A percentile compares a stretch with the other conserved stretches of the same genome.
These are phyloP conservation scores for Phytophthora ramorum DNA, from an alignment of 352 stramenopile genomes.

Conservation along the genomic window DNA sequence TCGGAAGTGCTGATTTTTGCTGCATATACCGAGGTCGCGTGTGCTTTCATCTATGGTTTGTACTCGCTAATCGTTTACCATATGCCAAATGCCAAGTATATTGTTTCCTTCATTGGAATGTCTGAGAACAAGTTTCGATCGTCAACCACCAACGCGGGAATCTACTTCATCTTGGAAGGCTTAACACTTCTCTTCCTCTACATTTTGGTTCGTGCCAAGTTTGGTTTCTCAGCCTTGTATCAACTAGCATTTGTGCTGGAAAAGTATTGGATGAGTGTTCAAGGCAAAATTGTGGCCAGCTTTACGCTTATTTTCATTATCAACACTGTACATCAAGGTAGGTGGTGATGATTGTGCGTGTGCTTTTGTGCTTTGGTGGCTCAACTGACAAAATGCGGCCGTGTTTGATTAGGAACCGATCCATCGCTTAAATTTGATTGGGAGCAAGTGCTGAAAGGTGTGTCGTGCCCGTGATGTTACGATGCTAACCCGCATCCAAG, in stretches of 20 bases:
- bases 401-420: too few species aligned
- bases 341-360: background rate
- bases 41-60: constrained; percentile 27
- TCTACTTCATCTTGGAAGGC: too few species aligned
- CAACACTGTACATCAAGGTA: constrained; percentile 23
- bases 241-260: constrained; percentile 44
- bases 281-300: constrained; percentile 33
- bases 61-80: constrained; percentile 32
- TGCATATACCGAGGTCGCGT: constrained; percentile 40
- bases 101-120: constrained; percentile 15
- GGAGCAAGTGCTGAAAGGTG: too few species aligned
- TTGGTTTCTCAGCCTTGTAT: constrained; percentile 29
- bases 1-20: constrained; percentile 33
- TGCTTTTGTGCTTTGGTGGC: too few species aligned
- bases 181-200: too few species aligned
- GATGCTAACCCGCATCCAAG: too few species aligned
- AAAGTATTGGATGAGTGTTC: constrained; percentile 36
- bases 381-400: too few species aligned
- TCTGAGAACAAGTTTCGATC: background rate
- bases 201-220: too few species aligned
- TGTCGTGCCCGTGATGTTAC: too few species aligned
- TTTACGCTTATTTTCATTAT: constrained; percentile 34
- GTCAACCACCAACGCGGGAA: background rate
- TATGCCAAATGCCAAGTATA: constrained; percentile 22
- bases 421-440: too few species aligned